Percentiles rank a stretch among this genome's conserved stretches.
These are phyloP conservation scores for Phytophthora citricola DNA, from an alignment of 352 stramenopile genomes.

Conservation along the genomic window DNA sequence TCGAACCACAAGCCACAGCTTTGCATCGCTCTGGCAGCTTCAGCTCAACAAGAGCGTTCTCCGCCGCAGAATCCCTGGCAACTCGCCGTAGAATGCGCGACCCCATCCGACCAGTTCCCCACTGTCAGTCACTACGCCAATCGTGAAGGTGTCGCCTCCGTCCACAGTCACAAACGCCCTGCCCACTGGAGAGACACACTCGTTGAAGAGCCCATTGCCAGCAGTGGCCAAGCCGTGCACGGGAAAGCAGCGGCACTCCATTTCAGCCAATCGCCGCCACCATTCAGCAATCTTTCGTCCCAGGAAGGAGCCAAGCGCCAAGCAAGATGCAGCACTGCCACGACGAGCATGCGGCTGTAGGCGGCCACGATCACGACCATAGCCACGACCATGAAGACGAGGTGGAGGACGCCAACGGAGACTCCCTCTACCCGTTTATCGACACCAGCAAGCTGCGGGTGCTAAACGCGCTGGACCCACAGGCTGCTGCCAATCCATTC, in stretches of 20 bases:
- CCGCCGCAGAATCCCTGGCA: constrained; percentile 18
- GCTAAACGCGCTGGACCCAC: constrained; percentile 76
- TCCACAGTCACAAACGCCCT: constrained; percentile 32
- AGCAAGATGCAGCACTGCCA: constrained; percentile 68
- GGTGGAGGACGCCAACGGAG: constrained; percentile 72
- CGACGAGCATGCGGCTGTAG: constrained; percentile 57
- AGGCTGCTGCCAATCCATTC: constrained; percentile 74
- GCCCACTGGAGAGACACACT: constrained; percentile 28
- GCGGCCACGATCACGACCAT: constrained; percentile 54
- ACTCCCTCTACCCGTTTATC: constrained; percentile 86
- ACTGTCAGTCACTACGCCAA: constrained; percentile 37
- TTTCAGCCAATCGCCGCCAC: constrained; percentile 35
- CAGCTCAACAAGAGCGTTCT: constrained; percentile 18
- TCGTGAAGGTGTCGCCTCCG: constrained; percentile 66
- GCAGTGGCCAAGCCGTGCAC: neutral
- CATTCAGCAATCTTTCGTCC: constrained; percentile 13
- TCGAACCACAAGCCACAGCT: constrained; percentile 55
- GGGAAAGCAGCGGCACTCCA: constrained; percentile 39
- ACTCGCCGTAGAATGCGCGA: constrained; percentile 69
- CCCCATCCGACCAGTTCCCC: constrained; percentile 68
- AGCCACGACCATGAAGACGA: constrained; percentile 70
- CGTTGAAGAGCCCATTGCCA: constrained; percentile 43
- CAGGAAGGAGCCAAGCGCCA: constrained; percentile 8
- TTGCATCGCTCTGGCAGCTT: constrained; percentile 37
- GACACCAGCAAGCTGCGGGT: constrained; percentile 88